Evolutionary conservation across 306 rosid genomes (phyloP), one percentile per base, ranked within the genome.

Genomic region (Canavalia ensiformis): DNA sequence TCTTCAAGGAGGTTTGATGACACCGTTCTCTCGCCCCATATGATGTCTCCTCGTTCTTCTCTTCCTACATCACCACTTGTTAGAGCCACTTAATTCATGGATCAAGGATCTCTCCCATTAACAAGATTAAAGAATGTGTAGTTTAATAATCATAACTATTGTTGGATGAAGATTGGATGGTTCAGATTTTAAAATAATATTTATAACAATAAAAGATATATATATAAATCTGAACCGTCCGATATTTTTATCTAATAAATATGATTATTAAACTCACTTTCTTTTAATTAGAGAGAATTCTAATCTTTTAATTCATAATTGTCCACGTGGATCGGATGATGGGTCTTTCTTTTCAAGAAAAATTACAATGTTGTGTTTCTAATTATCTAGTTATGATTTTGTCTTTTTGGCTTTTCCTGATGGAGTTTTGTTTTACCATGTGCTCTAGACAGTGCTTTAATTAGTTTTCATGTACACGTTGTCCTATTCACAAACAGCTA

Each of bases 1-100:
- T 45, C 84, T 5, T 73, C 86, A 31, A 83, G 82, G 68, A 85
- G 70, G 72, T 82, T 82, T 41, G 95, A 93, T 65, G 96, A 90
- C 54, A 79, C 72, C 63, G 77, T 86, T 13, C 31, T 88, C 84
- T 88, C 97, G 4, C 90, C 93, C 9, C 93, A 77, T 66, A 77
- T 77, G 35, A 69, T 85, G 81, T 92, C 98, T 68, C 97, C 97
- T 47, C 97, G 84, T 76, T 93, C 97, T 18, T 91, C 97, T 7
- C 42, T 88, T 78, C 89, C 92, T 50, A 87, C 34, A n/a, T 90
- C 98, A n/a, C 95, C 99, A 0, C 90, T 95, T 68, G 90, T 94
- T 37, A 73, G 58, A 82, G 88, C 90, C 10, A 81, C 86, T 28
- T 78, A 72, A 82, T 41, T 25, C 1, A 2, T 39, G 4, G 3